Base-by-base conservation (phyloP, 2,329 filamentous ascomycete genomes). In the Cytospora piceicola region DNA sequence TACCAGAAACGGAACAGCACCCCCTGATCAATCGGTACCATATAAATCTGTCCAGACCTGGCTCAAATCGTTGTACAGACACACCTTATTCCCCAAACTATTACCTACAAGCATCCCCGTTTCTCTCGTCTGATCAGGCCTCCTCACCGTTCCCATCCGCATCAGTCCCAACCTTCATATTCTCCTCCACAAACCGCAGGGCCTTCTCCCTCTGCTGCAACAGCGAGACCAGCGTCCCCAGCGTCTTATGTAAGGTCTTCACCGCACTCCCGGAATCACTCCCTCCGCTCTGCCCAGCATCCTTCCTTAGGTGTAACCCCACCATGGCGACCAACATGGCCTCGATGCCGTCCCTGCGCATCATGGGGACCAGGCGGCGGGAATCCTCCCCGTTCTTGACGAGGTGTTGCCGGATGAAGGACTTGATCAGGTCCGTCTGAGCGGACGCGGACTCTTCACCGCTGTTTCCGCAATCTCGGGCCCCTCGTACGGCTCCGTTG, bases 171-270 rank as follows among this genome's bases (percentile, higher is more conserved):
- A 24, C 17, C 2, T 24, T 9, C 15, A 46, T n/a, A 8, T 51
- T 51, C 53, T 22, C 42, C 53, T 51, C 53, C 17, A 57, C 39
- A 15, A 42, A 63, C 22, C 5, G 29, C 34, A 58, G 5, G 15
- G 51, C 57, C 30, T 20, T 61, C 20, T 58, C 58, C 29, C 65
- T 58, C 53, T 64, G 53, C 46, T 67, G 57, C 46, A 64, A 22
- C 53, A 54, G n/a, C 15, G 53, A 58, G 2, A 65, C 34, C 17
- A 64, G 29, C 42, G 42, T 54, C 22, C 61, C 57, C 11, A 65
- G 62, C 8, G 34, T 61, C 52, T 55, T 61, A 34, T 61, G 51
- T 1, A 65, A 46, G 11, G 39, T 49, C 14, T 22, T 15, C 0
- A 64, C 20, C 4, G 56, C 56, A 3, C 53, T 15, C 11, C 34